Conservation (phyloP, 2,329 filamentous ascomycete species). For the Venturia carpophila region DNA sequence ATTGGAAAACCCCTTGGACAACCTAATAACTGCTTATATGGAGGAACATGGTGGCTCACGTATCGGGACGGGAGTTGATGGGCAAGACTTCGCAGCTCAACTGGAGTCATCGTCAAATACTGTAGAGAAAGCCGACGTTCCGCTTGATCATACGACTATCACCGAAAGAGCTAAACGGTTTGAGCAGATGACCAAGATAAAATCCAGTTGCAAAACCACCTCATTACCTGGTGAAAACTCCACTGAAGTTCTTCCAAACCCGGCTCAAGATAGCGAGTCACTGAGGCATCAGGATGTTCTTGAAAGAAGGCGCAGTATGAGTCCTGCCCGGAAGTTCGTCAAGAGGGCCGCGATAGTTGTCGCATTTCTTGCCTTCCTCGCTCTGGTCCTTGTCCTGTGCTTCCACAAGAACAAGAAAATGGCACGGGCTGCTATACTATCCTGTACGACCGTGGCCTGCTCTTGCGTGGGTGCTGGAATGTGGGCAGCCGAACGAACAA, state of each 20-base stretch:
- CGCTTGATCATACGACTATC: not conserved
- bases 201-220: not conserved
- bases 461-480: not conserved
- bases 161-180: not conserved
- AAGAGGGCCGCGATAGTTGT: not conserved
- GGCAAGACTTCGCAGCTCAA: not conserved
- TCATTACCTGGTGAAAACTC: not conserved
- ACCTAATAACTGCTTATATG: not conserved
- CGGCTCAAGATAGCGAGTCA: not conserved
- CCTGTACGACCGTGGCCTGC: not conserved
- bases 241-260: not conserved
- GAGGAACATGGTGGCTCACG: not conserved
- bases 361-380: not conserved
- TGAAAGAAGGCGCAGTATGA: not conserved
- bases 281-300: not conserved
- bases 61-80: not conserved
- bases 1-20: not conserved
- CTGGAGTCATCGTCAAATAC: not conserved
- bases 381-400: not conserved
- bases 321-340: not conserved
- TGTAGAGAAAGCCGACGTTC: not conserved
- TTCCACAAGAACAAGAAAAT: not conserved
- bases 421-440: not conserved
- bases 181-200: not conserved
- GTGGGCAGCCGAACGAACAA: not conserved